A percentile compares a stretch with the other conserved stretches of the same genome.
phyloP scores from a whole-genome alignment of 1,284 basidiomycete genomes.

The Leccinum fallax region DNA sequence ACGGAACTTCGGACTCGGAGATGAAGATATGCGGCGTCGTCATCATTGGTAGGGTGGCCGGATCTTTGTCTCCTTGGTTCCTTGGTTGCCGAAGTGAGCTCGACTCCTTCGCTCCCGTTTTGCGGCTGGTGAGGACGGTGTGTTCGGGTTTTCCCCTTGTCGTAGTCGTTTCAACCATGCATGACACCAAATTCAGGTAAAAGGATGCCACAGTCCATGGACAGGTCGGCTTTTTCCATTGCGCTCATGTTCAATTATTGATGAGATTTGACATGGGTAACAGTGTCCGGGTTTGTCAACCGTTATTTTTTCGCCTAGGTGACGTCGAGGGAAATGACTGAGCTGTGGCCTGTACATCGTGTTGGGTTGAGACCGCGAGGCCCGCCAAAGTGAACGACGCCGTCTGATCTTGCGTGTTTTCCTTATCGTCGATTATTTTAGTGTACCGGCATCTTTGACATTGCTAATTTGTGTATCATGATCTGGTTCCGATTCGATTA shows the following conservation, averaged over 20 bases:
- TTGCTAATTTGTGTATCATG: too few species aligned
- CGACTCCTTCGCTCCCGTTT: not conserved
- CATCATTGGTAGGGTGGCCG: not conserved
- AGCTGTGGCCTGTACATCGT: too few species aligned
- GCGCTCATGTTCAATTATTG: not conserved
- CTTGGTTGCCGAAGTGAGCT: not conserved
- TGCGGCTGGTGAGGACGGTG: not conserved
- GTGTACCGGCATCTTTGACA: too few species aligned
- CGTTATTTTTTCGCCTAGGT: not conserved
- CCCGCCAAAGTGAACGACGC: not conserved
- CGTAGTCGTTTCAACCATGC: conserved; percentile 10
- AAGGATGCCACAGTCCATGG: not conserved
- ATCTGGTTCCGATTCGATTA: too few species aligned
- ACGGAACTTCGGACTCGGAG: conserved; percentile 4
- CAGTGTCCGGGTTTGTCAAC: not conserved
- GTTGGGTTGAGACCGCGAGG: not conserved
- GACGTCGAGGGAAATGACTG: not conserved
- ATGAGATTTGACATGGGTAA: not conserved
- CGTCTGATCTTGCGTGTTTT: too few species aligned
- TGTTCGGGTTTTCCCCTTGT: not conserved
- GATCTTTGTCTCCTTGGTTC: not conserved
- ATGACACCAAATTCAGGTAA: conserved; percentile 1
- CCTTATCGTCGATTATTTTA: conserved; percentile 3
- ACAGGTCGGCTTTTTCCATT: conserved; percentile 8
- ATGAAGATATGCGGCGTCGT: not conserved